Percentiles rank a stretch among this genome's conserved stretches.
phyloP scores from a whole-genome alignment of 2,329 filamentous ascomycete genomes.

The Chrysoporthe puriensis region DNA sequence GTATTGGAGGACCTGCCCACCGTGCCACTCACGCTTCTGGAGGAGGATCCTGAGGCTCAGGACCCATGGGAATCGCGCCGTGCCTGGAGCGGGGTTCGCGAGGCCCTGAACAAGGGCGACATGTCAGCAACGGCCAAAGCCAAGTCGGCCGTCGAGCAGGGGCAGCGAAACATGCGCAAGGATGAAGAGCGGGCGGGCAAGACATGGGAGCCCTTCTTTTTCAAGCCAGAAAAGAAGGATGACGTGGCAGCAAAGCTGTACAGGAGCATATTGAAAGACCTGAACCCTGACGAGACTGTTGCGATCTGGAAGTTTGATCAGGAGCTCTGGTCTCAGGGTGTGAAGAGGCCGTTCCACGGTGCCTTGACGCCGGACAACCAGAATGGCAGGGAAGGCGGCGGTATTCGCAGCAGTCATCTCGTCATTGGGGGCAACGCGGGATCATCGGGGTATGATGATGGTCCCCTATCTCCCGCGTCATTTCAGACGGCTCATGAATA shows the following conservation, averaged over 20 bases:
- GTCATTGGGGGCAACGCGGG: background rate
- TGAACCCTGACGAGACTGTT: slow-evolving; percentile 19
- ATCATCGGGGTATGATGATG: slow-evolving; percentile 1
- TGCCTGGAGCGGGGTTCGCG: slow-evolving; percentile 21
- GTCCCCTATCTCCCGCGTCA: slow-evolving; percentile 18
- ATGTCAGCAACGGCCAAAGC: slow-evolving; percentile 22
- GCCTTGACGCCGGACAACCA: slow-evolving; percentile 16
- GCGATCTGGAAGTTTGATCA: slow-evolving; percentile 25
- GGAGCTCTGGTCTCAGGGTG: slow-evolving; percentile 11
- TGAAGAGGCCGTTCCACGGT: slow-evolving; percentile 20
- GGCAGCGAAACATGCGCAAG: slow-evolving; percentile 21
- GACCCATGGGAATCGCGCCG: slow-evolving; percentile 25
- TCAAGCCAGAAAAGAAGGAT: slow-evolving; percentile 8
- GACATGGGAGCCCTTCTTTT: slow-evolving; percentile 22
- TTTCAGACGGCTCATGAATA: slow-evolving; percentile 25
- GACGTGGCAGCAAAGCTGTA: slow-evolving; percentile 18
- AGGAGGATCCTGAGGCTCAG: slow-evolving; percentile 15
- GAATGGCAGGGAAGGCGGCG: background rate
- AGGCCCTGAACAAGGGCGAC: slow-evolving; percentile 17
- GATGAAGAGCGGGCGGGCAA: slow-evolving; percentile 14
- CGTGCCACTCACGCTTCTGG: slow-evolving; percentile 18
- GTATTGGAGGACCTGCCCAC: slow-evolving; percentile 20
- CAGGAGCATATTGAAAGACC: slow-evolving; percentile 15
- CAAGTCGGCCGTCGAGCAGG: slow-evolving; percentile 23
- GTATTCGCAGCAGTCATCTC: background rate